These are phyloP conservation scores for Podospora australis DNA, from an alignment of 495 filamentous ascomycete genomes.

Conservation along the genomic window DNA sequence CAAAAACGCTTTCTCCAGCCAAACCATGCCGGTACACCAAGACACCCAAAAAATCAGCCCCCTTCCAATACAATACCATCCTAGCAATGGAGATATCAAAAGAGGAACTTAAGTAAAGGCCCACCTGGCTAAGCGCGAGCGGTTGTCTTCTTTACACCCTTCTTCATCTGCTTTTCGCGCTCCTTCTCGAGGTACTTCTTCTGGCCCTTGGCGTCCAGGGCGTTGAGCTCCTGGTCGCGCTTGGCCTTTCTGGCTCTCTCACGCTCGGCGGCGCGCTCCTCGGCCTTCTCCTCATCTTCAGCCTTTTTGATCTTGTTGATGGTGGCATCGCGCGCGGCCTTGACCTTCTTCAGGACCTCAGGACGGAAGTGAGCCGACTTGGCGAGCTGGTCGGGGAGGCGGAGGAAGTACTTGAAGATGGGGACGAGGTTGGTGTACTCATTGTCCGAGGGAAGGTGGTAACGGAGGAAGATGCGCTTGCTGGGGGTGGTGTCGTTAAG, in stretches of 20 bases:
- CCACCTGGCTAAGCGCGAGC: background rate
- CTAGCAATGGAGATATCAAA: too few species aligned
- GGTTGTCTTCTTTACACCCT: conserved; percentile 63
- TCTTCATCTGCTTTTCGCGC: conserved; percentile 72
- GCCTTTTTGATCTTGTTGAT: conserved; percentile 70
- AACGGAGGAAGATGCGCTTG: conserved; percentile 78
- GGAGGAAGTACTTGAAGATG: conserved; percentile 77
- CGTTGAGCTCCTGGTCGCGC: conserved; percentile 74
- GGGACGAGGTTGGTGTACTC: conserved; percentile 62
- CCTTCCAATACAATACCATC: too few species aligned
- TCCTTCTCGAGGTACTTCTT: conserved; percentile 92
- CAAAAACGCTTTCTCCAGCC: too few species aligned
- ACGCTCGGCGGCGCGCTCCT: conserved; percentile 69
- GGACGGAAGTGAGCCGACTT: conserved; percentile 74
- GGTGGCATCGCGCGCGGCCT: conserved; percentile 71
- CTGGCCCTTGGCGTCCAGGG: conserved; percentile 87
- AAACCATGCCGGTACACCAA: too few species aligned
- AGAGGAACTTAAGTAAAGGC: too few species aligned
- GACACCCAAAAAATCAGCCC: too few species aligned
- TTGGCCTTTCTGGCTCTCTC: conserved; percentile 90
- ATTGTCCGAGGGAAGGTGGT: conserved; percentile 60
- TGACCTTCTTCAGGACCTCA: conserved; percentile 81
- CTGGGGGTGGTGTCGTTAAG: conserved; percentile 77
- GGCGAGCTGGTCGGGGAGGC: conserved; percentile 74
- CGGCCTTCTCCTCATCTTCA: conserved; percentile 88